Percentiles rank a stretch among this genome's conserved stretches.
phyloP scores from a whole-genome alignment of 2,329 filamentous ascomycete species.

The Colletotrichum spinosum region DNA sequence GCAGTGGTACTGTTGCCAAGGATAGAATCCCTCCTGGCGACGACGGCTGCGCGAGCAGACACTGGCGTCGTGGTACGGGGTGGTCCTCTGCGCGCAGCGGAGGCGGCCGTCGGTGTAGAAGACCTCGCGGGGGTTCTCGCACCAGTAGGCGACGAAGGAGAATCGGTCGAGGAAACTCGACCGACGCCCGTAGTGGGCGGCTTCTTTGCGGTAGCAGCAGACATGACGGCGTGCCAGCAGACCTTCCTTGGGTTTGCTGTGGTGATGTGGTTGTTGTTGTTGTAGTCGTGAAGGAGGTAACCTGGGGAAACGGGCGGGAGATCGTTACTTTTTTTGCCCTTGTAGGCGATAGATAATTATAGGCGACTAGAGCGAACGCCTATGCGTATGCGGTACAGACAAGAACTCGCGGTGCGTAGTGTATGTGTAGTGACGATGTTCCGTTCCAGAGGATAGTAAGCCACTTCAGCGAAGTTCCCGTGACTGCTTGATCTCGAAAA shows the following conservation, averaged over 20 bases:
- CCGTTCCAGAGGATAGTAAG: constrained; percentile 28
- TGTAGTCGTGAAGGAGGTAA: constrained; percentile 25
- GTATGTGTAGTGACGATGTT: constrained; percentile 33
- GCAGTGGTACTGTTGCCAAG: background rate
- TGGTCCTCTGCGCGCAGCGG: constrained; percentile 70
- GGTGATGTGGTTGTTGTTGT: constrained; percentile 48
- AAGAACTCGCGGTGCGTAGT: background rate
- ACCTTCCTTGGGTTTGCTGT: constrained; percentile 20
- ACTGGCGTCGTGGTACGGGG: constrained; percentile 74
- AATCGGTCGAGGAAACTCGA: constrained; percentile 56
- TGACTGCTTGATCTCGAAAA: constrained; percentile 31
- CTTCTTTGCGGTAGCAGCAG: constrained; percentile 64
- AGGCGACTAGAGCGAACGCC: constrained; percentile 7
- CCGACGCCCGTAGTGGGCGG: constrained; percentile 61
- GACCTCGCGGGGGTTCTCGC: constrained; percentile 52
- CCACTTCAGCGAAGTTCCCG: constrained; percentile 26
- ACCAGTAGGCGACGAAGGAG: constrained; percentile 42
- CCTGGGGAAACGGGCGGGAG: constrained; percentile 34
- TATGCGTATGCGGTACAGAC: constrained; percentile 6
- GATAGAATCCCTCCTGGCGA: constrained; percentile 66
- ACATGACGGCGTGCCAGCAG: constrained; percentile 54
- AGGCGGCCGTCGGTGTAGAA: constrained; percentile 61
- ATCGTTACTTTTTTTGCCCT: constrained; percentile 4
- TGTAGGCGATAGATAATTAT: background rate
- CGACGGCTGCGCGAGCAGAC: constrained; percentile 79